Conservation (phyloP, 2,329 filamentous ascomycete species). For the Aspergillus transmontanensis region DNA sequence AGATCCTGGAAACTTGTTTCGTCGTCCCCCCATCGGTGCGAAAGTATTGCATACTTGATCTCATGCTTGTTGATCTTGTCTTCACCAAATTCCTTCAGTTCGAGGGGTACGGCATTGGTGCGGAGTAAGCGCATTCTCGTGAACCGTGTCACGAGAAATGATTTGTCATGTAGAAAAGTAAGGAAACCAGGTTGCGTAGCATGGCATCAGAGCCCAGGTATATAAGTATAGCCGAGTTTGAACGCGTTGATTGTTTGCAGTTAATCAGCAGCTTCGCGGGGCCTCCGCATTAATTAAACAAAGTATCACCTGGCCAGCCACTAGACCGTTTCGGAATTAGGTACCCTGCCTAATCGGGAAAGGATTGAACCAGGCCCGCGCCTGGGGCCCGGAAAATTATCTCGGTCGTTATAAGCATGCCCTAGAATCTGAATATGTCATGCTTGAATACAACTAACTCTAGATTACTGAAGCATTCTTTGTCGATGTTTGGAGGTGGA, state of each 20-base stretch:
- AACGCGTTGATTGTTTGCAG: background rate
- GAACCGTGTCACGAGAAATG: background rate
- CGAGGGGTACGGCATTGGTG: background rate
- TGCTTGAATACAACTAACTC: too few species aligned
- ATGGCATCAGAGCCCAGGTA: too few species aligned
- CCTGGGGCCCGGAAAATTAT: too few species aligned
- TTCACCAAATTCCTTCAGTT: background rate
- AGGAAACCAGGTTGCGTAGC: background rate
- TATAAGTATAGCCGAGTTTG: background rate
- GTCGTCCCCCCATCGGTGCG: background rate
- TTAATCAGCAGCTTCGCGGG: background rate
- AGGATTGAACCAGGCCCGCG: too few species aligned
- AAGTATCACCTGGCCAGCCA: too few species aligned
- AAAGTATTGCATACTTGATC: background rate
- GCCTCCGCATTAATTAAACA: too few species aligned
- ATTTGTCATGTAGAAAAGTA: background rate
- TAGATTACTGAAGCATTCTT: too few species aligned
- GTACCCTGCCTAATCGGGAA: too few species aligned
- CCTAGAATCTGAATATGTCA: too few species aligned
- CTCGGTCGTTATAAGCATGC: too few species aligned
- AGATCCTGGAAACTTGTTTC: background rate
- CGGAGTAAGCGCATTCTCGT: background rate
- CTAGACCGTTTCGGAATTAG: too few species aligned
- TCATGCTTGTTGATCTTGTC: background rate
- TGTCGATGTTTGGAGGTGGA: too few species aligned